phyloP scores from a whole-genome alignment of 2,329 filamentous ascomycete genomes.

The Macrophomina phaseolina region DNA sequence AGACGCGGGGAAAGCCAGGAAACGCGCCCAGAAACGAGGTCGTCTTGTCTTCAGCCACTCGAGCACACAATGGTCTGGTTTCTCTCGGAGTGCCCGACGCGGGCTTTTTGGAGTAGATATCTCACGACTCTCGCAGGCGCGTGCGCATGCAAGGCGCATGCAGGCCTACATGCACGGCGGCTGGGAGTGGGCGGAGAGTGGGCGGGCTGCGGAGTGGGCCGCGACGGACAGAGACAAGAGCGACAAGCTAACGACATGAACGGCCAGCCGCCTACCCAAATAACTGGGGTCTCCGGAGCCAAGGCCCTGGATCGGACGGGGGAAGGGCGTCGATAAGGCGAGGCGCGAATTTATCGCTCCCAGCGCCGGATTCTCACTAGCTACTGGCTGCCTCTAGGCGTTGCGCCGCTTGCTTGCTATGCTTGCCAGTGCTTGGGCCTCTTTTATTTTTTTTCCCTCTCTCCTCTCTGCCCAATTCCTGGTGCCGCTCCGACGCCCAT shows the following conservation, averaged over 20 bases:
- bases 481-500: background rate
- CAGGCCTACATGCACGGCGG: background rate
- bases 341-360: conserved; percentile 12
- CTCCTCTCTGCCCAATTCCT: background rate
- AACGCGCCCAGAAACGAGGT: conserved; percentile 7
- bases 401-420: background rate
- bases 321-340: conserved; percentile 9
- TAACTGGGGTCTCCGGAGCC: conserved; percentile 19
- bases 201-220: conserved; percentile 14
- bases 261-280: conserved; percentile 2
- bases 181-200: background rate
- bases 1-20: conserved; percentile 1
- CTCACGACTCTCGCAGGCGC: background rate
- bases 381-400: background rate
- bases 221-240: background rate
- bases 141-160: background rate
- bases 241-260: conserved; percentile 9
- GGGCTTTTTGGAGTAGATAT: background rate
- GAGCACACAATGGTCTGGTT: background rate
- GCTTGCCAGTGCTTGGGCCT: conserved; percentile 1
- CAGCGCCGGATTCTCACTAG: conserved; percentile 15
- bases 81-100: conserved; percentile 2
- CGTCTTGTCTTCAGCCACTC: background rate
- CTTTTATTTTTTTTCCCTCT: background rate
- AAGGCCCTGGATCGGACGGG: conserved; percentile 10